A percentile compares a stretch with the other conserved stretches of the same genome.
Evolutionary conservation across 495 filamentous ascomycete species (phyloP).

Genomic region (Annulohypoxylon maeteangense): DNA sequence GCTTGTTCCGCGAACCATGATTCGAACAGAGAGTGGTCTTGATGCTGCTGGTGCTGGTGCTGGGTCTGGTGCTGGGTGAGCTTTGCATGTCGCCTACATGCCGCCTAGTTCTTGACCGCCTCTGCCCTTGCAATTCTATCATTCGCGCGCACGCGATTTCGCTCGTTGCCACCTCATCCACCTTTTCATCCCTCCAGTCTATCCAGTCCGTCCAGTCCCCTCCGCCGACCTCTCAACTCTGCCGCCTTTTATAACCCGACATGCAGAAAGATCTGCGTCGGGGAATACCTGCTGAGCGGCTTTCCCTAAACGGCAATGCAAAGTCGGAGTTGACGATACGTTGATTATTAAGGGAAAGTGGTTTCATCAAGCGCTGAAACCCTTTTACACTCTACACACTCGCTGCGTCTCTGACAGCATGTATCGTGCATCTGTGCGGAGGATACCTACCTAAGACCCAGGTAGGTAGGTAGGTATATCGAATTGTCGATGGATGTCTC

Average conservation of each 20-base stretch:
- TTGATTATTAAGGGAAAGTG: slow-evolving; percentile 41
- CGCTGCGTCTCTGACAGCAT: slow-evolving; percentile 14
- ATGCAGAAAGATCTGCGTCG: slow-evolving; percentile 23
- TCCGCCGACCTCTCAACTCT: slow-evolving; percentile 20
- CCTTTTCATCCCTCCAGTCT: slow-evolving; percentile 3
- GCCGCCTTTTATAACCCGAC: slow-evolving; percentile 27
- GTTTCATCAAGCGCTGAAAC: slow-evolving; percentile 44
- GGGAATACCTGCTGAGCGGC: slow-evolving; percentile 23
- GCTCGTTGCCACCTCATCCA: slow-evolving; percentile 36
- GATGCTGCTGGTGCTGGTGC: slow-evolving; percentile 32
- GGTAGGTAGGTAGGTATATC: too few species aligned
- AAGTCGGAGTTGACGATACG: slow-evolving; percentile 24
- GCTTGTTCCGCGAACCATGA: slow-evolving; percentile 41
- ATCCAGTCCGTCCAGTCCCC: neutral
- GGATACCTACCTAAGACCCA: slow-evolving; percentile 11
- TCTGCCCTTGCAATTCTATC: slow-evolving; percentile 42
- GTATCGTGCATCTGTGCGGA: slow-evolving; percentile 13
- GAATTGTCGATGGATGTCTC: too few species aligned
- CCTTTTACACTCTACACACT: slow-evolving; percentile 1
- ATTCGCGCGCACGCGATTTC: slow-evolving; percentile 45
- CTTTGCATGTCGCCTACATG: slow-evolving; percentile 39
- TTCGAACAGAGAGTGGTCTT: slow-evolving; percentile 40
- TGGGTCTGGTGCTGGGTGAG: slow-evolving; percentile 40
- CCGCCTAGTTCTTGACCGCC: slow-evolving; percentile 34
- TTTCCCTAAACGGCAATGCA: slow-evolving; percentile 34